Evolutionary conservation across 164 flowering plant species (phyloP).

Genomic region (Saururus chinensis): DNA sequence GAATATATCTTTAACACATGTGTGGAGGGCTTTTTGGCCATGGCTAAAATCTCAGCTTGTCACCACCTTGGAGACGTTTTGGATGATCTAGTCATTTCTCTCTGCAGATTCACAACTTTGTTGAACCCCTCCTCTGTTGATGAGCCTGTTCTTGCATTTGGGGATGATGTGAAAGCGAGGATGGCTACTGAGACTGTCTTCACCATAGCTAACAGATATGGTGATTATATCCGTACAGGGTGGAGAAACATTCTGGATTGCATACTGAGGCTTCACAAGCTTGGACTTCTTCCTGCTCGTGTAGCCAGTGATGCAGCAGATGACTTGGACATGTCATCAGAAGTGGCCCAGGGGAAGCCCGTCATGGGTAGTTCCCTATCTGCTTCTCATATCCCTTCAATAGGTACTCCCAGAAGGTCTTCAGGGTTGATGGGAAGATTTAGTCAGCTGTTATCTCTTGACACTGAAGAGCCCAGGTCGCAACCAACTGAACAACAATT

Average conservation of each 20-base stretch:
- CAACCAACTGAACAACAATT: conserved; percentile 29
- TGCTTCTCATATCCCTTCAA: conserved; percentile 18
- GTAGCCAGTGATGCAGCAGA: conserved; percentile 24
- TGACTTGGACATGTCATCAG: conserved; percentile 21
- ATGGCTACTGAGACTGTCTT: conserved; percentile 31
- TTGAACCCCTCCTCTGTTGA: conserved; percentile 21
- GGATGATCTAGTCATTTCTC: conserved; percentile 34
- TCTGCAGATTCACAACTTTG: conserved; percentile 33
- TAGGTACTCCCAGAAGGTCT: conserved; percentile 23
- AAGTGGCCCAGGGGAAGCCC: conserved; percentile 18
- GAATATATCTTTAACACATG: conserved; percentile 27
- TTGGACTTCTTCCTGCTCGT: conserved; percentile 28
- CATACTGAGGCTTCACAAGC: conserved; percentile 32
- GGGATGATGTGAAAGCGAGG: conserved; percentile 30
- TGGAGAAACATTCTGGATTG: conserved; percentile 37
- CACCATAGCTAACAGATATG: conserved; percentile 29
- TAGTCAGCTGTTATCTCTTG: conserved; percentile 30
- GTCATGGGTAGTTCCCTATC: conserved; percentile 16
- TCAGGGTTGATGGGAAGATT: conserved; percentile 32
- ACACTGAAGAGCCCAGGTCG: conserved; percentile 29
- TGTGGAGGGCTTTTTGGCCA: conserved; percentile 32
- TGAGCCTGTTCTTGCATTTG: conserved; percentile 27
- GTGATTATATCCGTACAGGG: conserved; percentile 31
- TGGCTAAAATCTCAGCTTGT: conserved; percentile 35
- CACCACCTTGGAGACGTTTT: conserved; percentile 32